Percentiles rank a stretch among this genome's conserved stretches.
phyloP scores from a whole-genome alignment of 192 early-diverging fungal species.

The Phlyctochytrium planicorne region DNA sequence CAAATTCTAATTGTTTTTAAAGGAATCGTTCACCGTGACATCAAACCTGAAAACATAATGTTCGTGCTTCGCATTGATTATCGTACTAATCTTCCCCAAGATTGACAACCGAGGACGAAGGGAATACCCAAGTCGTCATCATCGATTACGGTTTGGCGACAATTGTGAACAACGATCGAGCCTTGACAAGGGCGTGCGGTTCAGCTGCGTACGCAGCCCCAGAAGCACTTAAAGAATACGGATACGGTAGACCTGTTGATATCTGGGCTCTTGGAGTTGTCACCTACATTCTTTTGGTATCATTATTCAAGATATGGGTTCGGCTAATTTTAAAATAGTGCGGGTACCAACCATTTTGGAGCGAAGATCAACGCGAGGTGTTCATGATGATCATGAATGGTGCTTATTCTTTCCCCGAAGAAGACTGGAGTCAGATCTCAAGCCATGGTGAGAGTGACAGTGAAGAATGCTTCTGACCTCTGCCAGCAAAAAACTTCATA shows the following conservation, averaged over 20 bases:
- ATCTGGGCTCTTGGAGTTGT: slow-evolving; percentile 26
- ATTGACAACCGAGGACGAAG: slow-evolving; percentile 11
- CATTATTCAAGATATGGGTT: too few species aligned
- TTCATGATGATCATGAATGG: not conserved
- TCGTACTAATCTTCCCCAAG: not conserved
- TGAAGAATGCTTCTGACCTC: too few species aligned
- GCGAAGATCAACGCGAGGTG: not conserved
- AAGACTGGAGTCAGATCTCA: not conserved
- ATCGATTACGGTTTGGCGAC: slow-evolving; percentile 78
- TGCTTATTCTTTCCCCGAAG: not conserved
- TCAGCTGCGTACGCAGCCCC: slow-evolving; percentile 33
- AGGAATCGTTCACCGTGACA: slow-evolving; percentile 48
- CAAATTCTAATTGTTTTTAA: slow-evolving; percentile 10
- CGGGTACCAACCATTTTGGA: not conserved
- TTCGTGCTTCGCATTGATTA: slow-evolving; percentile 2
- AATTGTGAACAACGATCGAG: slow-evolving; percentile 54
- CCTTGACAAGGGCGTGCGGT: slow-evolving; percentile 67
- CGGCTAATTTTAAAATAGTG: too few species aligned
- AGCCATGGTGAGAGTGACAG: too few species aligned
- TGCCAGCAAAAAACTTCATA: not conserved
- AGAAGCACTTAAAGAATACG: slow-evolving; percentile 25
- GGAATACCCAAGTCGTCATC: slow-evolving; percentile 25
- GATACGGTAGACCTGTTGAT: slow-evolving; percentile 31
- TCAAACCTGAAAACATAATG: slow-evolving; percentile 61
- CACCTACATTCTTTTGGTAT: slow-evolving; percentile 21